Conservation (phyloP, 768 basidiomycete species). For the Tricholoma sp. region DNA sequence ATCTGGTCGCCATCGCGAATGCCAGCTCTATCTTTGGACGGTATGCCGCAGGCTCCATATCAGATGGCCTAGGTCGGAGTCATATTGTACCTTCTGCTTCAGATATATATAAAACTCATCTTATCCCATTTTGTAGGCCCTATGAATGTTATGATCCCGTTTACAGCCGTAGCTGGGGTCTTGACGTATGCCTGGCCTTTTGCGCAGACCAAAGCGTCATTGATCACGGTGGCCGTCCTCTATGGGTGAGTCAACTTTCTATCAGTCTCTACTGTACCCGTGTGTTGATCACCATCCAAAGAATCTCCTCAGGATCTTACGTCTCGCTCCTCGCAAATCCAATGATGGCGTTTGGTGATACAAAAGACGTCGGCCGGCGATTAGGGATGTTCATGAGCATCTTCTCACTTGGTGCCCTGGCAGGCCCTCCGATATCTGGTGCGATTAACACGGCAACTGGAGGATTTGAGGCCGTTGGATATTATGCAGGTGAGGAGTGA, state of each 20-base stretch:
- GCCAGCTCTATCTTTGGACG: conserved; percentile 61
- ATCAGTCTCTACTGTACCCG: neutral
- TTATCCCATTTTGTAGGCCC: conserved; percentile 35
- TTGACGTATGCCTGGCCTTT: conserved; percentile 73
- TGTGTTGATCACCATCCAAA: conserved; percentile 14
- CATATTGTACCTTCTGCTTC: neutral
- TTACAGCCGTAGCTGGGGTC: conserved; percentile 48
- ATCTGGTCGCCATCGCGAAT: conserved; percentile 66
- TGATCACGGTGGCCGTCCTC: conserved; percentile 50
- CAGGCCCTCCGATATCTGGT: conserved; percentile 71
- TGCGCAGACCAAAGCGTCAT: conserved; percentile 33
- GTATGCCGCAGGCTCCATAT: conserved; percentile 44
- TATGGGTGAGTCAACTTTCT: conserved; percentile 46
- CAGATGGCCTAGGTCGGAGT: conserved; percentile 47
- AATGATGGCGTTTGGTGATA: conserved; percentile 54
- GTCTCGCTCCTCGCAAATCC: conserved; percentile 53
- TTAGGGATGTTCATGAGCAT: conserved; percentile 62
- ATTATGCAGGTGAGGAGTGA: conserved; percentile 15
- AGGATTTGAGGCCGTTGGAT: conserved; percentile 48
- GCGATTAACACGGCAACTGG: conserved; percentile 52
- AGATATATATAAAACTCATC: neutral
- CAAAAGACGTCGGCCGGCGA: conserved; percentile 58
- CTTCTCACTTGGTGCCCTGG: conserved; percentile 55
- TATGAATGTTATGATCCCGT: conserved; percentile 65
- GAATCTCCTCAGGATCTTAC: conserved; percentile 59